Evolutionary conservation across 306 rosid species (phyloP).

Genomic region (Sphenostylis stenocarpa): DNA sequence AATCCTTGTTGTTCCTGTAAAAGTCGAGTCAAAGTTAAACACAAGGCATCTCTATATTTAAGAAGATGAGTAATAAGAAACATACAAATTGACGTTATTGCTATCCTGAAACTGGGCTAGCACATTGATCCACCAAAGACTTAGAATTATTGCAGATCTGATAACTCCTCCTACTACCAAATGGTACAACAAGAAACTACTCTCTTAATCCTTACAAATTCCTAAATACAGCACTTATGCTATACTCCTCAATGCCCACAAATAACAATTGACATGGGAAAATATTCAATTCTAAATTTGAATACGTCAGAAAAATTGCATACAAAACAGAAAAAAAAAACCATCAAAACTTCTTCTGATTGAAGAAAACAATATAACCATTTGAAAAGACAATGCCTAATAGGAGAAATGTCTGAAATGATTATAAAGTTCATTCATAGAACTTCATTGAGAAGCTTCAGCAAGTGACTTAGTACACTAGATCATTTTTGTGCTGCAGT

Average conservation of each 20-base stretch:
- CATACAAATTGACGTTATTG: not conserved
- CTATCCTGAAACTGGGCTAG: not conserved
- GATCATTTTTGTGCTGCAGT: not conserved
- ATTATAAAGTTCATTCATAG: not conserved
- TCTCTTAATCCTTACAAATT: not conserved
- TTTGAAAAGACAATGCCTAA: not conserved
- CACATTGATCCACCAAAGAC: not conserved
- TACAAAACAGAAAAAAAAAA: not conserved
- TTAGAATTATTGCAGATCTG: not conserved
- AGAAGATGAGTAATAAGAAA: not conserved
- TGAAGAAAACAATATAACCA: not conserved
- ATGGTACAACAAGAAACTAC: not conserved
- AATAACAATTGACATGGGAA: not conserved
- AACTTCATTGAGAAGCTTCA: not conserved
- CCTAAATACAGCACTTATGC: not conserved
- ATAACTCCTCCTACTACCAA: not conserved
- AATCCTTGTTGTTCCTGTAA: constrained; percentile 31
- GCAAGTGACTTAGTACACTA: not conserved
- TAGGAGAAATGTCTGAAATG: not conserved
- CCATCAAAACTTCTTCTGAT: not conserved
- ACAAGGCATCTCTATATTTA: not conserved
- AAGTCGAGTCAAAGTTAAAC: not conserved
- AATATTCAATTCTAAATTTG: not conserved
- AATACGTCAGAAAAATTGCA: not conserved
- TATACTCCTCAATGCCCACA: not conserved